Evolutionary conservation across 2,329 filamentous ascomycete genomes (phyloP), one percentile per base, ranked within the genome.

Genomic region (Aspergillus unguis): DNA sequence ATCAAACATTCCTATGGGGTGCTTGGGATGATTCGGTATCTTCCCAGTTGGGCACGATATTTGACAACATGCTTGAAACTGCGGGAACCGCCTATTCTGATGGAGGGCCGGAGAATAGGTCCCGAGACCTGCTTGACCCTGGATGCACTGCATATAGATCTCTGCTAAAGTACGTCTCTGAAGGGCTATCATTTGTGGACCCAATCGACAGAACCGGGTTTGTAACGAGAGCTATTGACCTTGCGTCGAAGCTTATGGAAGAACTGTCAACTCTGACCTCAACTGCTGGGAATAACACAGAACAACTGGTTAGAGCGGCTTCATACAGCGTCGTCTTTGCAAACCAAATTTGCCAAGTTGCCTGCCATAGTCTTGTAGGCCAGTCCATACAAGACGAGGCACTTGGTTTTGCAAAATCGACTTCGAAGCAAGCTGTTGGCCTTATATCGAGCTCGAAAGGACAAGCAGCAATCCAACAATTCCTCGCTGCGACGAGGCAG

Each of bases 11-110:
- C 52, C 68, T 69, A 48, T 85, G 81, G 75, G 74, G 76, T 27
- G 62, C 75, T 3, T 85, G 82, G 82, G 78, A 75, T 48, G 81
- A 85, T 44, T 72, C 74, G 9, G 76, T 82, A 1, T 79, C 74
- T 29, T 75, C 77, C 1, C 72, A 77, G 38, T 53, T 82, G 25
- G 68, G 66, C 4, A 53, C 58, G 25, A 65, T 73, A 1, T 70
- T 77, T 38, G 54, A 65, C 8, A 52, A 54, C 7, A 67, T 77
- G 26, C 54, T 63, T 25, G 59, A 63, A 33, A 27, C 31, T 23
- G 6, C 38, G 17, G 51, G 53, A 11, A 28, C 62, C 17, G 65
- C 62, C 33, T 54, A 53, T 45, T 47, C 40, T 10, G 52, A 50
- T 27, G 26, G 35, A 5, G 42, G 48, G 10, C 41, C 44, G 4